Evolutionary conservation across 495 filamentous ascomycete species (phyloP), one percentile per base, ranked within the genome.

Genomic region (Penicillium coffeae): DNA sequence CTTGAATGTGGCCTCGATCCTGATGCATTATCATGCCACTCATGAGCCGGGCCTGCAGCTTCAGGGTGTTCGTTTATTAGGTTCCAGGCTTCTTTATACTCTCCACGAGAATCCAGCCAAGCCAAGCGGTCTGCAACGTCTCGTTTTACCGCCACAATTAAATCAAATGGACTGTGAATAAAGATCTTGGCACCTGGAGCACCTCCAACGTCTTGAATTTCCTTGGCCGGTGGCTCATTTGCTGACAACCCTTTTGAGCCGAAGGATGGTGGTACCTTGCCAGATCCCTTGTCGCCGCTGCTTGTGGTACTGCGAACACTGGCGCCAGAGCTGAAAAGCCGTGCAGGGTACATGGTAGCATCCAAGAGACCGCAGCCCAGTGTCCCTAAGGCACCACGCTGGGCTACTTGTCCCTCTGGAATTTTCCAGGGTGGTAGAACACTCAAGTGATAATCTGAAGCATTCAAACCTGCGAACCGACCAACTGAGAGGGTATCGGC

Each of bases 151-250:
- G 89, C 87, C 45, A 95, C 73, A 18, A 96, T 81, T 54, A 90
- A 95, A 68, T 98, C 93, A 55, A 93, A 98, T 1, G 94, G 94
- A 56, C 90, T 96, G 42, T 94, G 89, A 22, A 98, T 86, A 62
- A 95, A 96, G 20, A 98, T 88, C 56, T 96, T 97, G 51, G 90
- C 78, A 0, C 93, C 91, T 6, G 82, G 78, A 13, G 81, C 82
- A 14, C 66, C 64, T 14, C 71, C 59, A 37, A 74, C 59, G 48
- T 75, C 73, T 38, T 75, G 66, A 1, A 70, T 48, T 48, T 74
- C 70, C 43, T 70, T 72, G 7, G 71, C 52, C 16, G 64, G 52
- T 21, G 56, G 30, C 12, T 69, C 69, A 5, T 68, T 63, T 3
- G 40, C 35, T 3, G 59, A 52, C 20, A 65, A 16, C 14, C 59